phyloP scores from a whole-genome alignment of 306 rosid genomes.

The Casuarina glauca region DNA sequence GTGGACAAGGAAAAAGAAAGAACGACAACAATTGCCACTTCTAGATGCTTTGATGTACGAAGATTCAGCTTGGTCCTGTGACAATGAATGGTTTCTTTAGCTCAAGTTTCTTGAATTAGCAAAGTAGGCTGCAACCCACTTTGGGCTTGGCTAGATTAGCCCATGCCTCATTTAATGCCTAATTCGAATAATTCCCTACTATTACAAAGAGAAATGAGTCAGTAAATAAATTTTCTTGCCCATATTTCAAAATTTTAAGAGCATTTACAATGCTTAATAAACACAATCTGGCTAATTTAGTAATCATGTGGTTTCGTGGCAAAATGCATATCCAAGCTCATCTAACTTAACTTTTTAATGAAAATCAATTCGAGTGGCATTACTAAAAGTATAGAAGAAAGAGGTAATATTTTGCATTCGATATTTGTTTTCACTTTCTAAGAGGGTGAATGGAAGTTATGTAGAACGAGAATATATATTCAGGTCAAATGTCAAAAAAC shows the following conservation, averaged over 20 bases:
- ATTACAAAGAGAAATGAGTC: not conserved
- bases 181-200: not conserved
- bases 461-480: not conserved
- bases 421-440: slow-evolving; percentile 13
- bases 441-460: not conserved
- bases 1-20: too few species aligned
- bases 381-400: not conserved
- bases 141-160: not conserved
- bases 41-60: too few species aligned
- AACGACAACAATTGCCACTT: too few species aligned
- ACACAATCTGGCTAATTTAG: not conserved
- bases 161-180: not conserved
- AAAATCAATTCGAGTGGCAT: not conserved
- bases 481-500: slow-evolving; percentile 37
- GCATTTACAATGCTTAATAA: not conserved
- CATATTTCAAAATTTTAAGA: too few species aligned
- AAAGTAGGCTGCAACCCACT: not conserved
- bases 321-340: not conserved
- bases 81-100: too few species aligned
- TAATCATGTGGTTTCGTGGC: not conserved
- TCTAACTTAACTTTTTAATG: not conserved
- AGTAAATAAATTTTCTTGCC: too few species aligned
- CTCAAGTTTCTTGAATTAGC: too few species aligned
- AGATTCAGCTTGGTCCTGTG: too few species aligned
- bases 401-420: slow-evolving; percentile 11